Base-by-base conservation (phyloP, 345 rosid genomes). In the Noccaea bulbosa region DNA sequence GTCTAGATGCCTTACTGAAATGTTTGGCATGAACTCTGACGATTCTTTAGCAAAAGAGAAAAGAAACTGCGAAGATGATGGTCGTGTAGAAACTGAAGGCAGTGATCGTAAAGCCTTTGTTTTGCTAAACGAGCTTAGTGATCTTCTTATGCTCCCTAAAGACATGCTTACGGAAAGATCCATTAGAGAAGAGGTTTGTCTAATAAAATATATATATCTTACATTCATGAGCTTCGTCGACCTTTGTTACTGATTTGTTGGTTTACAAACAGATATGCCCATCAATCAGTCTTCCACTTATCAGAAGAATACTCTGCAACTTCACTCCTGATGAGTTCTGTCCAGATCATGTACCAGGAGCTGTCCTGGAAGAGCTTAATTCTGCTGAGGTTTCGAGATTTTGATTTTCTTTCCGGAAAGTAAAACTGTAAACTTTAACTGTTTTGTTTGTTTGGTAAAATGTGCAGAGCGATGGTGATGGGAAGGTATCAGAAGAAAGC, bases 121-220 rank as follows among this genome's bases (percentile, higher is more conserved):
- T 48, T 87, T 87, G 61, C 84, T 95, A 15, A 88, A 86, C 71
- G 86, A 82, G 59, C 79, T 95, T 70, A 92, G 99, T 63, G 96
- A 92, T 83, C 96, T 95, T 70, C 81, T 95, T 62, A 92, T 95
- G 99, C 98, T 95, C 70, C 99, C 98, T 33, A 95, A 95, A 78
- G 98, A 92, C 78, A 83, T 95, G 97, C 84, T 95, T 43, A 71
- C 87, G 79, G 97, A 92, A 65, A 73, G 71, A 20, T 82, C 92
- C 16, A 70, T 85, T 51, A 81, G 98, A 81, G 81, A 72, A 69
- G 98, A 95, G 98, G 99, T 92, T 55, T 62, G 47, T 48, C 45
- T 14, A 38, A 56, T 61, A 65, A 12, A 34, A n/a, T n/a, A n/a
- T 63, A 8, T 49, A 45, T 7, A 44, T 53, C 40, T 44, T 27